Conservation (phyloP, 2,329 filamentous ascomycete species). For the Ploettnerulaceae sp. region DNA sequence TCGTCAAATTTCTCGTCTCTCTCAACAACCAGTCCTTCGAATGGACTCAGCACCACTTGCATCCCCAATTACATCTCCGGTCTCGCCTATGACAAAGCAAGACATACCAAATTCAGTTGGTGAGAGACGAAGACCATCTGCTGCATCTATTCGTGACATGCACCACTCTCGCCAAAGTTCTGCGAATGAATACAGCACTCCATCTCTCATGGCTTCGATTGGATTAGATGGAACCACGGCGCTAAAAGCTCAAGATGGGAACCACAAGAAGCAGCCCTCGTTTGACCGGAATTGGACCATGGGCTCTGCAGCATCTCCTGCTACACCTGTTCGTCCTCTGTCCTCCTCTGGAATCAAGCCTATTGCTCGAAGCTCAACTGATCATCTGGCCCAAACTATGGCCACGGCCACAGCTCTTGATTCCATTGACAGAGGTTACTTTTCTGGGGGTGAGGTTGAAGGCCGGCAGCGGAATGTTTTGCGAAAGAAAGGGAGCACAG, state of each 20-base stretch:
- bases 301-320: constrained; percentile 38
- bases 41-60: constrained; percentile 32
- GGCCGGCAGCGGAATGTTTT: constrained; percentile 71
- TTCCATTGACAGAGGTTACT: constrained; percentile 73
- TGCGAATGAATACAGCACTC: constrained; percentile 37
- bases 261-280: constrained; percentile 62
- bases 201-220: constrained; percentile 42
- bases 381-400: constrained; percentile 31
- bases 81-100: constrained; percentile 38
- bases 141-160: constrained; percentile 74
- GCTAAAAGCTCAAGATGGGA: constrained; percentile 20
- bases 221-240: constrained; percentile 27
- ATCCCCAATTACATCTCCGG: constrained; percentile 39
- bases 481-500: constrained; percentile 67
- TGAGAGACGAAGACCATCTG: constrained; percentile 63
- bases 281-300: constrained; percentile 69
- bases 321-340: constrained; percentile 27
- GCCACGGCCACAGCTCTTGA: constrained; percentile 46
- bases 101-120: constrained; percentile 35
- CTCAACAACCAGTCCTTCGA: constrained; percentile 29
- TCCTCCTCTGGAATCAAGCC: constrained; percentile 27
- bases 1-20: constrained; percentile 26
- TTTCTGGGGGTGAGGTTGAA: constrained; percentile 83
- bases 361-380: constrained; percentile 30
- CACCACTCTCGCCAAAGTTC: constrained; percentile 85